Conservation (phyloP, 2,329 filamentous ascomycete species). For the Xylaria sp. region DNA sequence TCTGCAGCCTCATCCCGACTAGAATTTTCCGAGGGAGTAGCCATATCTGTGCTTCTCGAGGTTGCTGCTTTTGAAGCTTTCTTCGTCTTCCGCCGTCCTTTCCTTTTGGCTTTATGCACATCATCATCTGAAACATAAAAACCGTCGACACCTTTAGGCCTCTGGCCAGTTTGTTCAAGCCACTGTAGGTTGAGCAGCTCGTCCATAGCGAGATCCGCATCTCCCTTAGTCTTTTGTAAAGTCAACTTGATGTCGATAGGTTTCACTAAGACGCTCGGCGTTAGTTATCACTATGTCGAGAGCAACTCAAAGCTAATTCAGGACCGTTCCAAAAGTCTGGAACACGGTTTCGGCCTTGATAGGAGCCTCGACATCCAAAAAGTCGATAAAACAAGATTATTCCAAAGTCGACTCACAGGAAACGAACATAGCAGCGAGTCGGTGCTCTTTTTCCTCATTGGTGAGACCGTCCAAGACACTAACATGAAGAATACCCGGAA, state of each 20-base stretch:
- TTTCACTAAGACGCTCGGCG: conserved; percentile 55
- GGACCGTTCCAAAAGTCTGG: not conserved
- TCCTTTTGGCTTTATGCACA: conserved; percentile 52
- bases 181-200: conserved; percentile 82
- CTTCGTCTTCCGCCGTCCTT: conserved; percentile 49
- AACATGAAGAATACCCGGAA: conserved; percentile 43
- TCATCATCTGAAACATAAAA: conserved; percentile 71
- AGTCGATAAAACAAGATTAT: not conserved
- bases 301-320: not conserved
- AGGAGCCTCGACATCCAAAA: not conserved
- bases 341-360: not conserved
- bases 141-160: conserved; percentile 81
- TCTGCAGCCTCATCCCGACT: conserved; percentile 29
- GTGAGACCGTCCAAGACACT: conserved; percentile 56
- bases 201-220: conserved; percentile 78
- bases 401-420: conserved; percentile 47
- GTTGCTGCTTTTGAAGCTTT: conserved; percentile 39
- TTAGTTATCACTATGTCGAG: not conserved
- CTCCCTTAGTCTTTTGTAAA: conserved; percentile 73
- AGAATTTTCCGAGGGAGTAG: conserved; percentile 29
- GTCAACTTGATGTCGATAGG: conserved; percentile 72
- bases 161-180: conserved; percentile 73
- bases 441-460: conserved; percentile 68
- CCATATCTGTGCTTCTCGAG: conserved; percentile 21
- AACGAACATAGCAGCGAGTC: conserved; percentile 77